These are phyloP conservation scores for Endothia cerciana DNA, from an alignment of 2,329 filamentous ascomycete genomes.

Conservation along the genomic window DNA sequence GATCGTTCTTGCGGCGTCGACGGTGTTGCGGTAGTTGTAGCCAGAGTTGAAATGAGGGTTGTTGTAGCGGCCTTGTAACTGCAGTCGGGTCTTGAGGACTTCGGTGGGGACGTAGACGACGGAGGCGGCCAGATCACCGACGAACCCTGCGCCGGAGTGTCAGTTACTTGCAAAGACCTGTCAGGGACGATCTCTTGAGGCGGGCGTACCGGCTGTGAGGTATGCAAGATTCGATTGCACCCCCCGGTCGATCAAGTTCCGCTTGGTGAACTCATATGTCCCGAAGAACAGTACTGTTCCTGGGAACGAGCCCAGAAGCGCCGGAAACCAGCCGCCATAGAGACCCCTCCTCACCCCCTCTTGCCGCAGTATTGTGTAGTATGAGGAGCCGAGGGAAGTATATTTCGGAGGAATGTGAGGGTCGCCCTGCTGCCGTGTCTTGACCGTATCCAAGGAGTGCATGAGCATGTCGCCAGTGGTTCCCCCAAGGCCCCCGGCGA, in stretches of 20 bases:
- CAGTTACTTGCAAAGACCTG: not conserved
- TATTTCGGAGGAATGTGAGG: constrained; percentile 93
- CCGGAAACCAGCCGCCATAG: constrained; percentile 92
- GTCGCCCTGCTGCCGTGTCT: constrained; percentile 96
- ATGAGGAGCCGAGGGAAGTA: constrained; percentile 85
- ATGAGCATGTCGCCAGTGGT: constrained; percentile 96
- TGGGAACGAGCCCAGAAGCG: constrained; percentile 88
- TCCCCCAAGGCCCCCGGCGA: constrained; percentile 90
- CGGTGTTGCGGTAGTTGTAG: constrained; percentile 90
- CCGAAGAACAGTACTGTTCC: constrained; percentile 96
- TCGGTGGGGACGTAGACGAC: constrained; percentile 96
- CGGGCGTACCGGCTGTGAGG: constrained; percentile 72
- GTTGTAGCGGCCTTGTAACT: constrained; percentile 92
- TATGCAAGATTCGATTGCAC: constrained; percentile 84
- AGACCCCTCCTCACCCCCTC: constrained; percentile 85
- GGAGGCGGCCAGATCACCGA: constrained; percentile 90
- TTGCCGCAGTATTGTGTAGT: constrained; percentile 89
- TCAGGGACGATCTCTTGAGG: not conserved
- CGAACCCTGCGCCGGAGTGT: constrained; percentile 65
- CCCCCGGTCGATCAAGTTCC: constrained; percentile 82
- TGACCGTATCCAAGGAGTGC: constrained; percentile 98
- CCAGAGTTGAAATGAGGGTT: constrained; percentile 93
- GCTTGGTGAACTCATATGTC: constrained; percentile 93
- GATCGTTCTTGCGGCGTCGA: constrained; percentile 86
- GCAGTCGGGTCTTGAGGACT: constrained; percentile 94